Base-by-base conservation (phyloP, 192 early-diverging fungal species). In the Obelidium mucronatum region DNA sequence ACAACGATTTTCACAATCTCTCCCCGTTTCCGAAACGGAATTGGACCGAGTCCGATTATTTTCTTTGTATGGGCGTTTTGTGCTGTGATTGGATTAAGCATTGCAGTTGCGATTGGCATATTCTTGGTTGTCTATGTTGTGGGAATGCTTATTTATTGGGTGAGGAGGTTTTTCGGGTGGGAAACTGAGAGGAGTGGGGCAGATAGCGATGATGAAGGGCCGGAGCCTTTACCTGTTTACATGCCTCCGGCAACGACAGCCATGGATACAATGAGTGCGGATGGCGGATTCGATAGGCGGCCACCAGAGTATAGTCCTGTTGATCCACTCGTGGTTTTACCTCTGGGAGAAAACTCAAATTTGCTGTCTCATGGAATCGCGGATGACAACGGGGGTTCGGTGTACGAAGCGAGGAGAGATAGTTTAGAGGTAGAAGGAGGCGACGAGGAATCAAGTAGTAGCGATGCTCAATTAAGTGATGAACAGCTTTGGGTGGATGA, bases 11-110 rank as follows among this genome's bases (percentile, higher is more conserved):
- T 67, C 33, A 8, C n/a, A 2, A 15, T 67, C 30, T 15, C 6
- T 6, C 66, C 66, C 1, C 11, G 6, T 24, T 36, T 26, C 22
- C 13, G 66, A 4, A 11, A 13, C n/a, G 37, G 24, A 67, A 22
- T 22, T 0, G 34, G 69, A 8, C 37, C 52, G 11, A 31, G 30
- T 30, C 19, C 35, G 4, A 35, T 72, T 72, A 15, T 35, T 13
- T 67, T 67, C 31, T 72, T 72, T 31, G 19, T 72, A 22, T 72
- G 69, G 69, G 69, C 69, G 8, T 72, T 72, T 54, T 58, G 69
- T 30, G 69, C 69, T 1, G 69, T 72, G 19, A 58, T 72, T 58
- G 69, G 53, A 2, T 17, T 72, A 0, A 58, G 53, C 54, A 54
- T 72, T 36, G 2, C 53, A 8, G 69, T 72, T 19, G 69, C 69